phyloP scores from a whole-genome alignment of 768 basidiomycete species.

The Coprinopsis marcescibilis region DNA sequence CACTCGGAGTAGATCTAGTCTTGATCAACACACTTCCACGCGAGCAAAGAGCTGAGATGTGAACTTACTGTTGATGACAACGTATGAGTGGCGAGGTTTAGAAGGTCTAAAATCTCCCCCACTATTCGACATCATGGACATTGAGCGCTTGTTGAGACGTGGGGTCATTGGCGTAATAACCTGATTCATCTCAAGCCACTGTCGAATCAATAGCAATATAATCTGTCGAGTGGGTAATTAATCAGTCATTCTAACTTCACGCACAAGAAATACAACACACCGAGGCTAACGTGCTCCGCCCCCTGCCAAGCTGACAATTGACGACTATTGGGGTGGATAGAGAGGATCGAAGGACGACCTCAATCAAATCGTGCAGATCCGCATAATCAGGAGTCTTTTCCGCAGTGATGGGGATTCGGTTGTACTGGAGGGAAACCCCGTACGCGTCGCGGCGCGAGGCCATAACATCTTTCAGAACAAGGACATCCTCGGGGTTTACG shows the following conservation, averaged over 20 bases:
- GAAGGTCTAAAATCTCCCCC: background rate
- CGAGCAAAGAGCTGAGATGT: background rate
- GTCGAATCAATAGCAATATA: constrained; percentile 74
- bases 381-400: constrained; percentile 75
- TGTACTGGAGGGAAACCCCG: constrained; percentile 67
- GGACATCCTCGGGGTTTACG: constrained; percentile 62
- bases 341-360: constrained; percentile 66
- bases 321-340: constrained; percentile 79
- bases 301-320: constrained; percentile 93
- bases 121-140: constrained; percentile 40
- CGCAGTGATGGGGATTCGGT: constrained; percentile 88
- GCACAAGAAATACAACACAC: constrained; percentile 32
- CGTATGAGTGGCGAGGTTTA: constrained; percentile 19
- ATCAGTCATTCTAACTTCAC: background rate
- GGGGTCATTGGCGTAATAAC: constrained; percentile 34
- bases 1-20: constrained; percentile 72
- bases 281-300: constrained; percentile 87
- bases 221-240: constrained; percentile 39
- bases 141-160: constrained; percentile 27
- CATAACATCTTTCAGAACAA: constrained; percentile 89
- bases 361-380: constrained; percentile 72
- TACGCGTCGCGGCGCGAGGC: constrained; percentile 38
- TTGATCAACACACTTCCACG: constrained; percentile 1
- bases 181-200: constrained; percentile 62
- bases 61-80: constrained; percentile 10